These are phyloP conservation scores for Solanum clarkiae DNA, from an alignment of 257 asterid genomes.

Conservation along the genomic window DNA sequence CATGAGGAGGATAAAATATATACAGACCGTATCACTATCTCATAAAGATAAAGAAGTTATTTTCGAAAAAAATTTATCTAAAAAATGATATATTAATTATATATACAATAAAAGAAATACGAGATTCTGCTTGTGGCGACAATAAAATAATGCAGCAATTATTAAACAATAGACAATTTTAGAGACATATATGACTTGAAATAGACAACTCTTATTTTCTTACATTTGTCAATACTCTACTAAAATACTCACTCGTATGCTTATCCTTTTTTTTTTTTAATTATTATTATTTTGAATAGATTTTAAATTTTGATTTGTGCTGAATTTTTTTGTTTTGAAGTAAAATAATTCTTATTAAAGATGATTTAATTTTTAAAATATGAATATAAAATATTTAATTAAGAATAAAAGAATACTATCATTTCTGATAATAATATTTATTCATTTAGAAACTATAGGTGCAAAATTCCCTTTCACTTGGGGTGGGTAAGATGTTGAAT, in stretches of 20 bases:
- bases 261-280: background rate
- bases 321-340: background rate
- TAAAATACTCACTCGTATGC: background rate
- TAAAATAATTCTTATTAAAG: fast-evolving
- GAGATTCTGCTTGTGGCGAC: no score
- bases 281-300: no score
- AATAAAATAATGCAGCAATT: no score
- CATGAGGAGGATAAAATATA: no score
- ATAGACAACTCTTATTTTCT: background rate
- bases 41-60: no score
- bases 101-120: no score
- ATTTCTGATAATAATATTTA: background rate
- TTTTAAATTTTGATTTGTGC: background rate
- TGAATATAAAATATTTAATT: fast-evolving
- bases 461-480: background rate
- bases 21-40: no score
- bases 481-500: background rate
- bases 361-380: background rate
- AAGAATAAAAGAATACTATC: background rate
- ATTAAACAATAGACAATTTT: no score
- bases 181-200: no score
- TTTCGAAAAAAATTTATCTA: no score
- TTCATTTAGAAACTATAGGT: background rate
- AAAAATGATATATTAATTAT: no score
- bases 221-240: background rate